Percentiles rank a stretch among this genome's conserved stretches.
phyloP scores from a whole-genome alignment of 257 asterid genomes.

The Salvia rosmarinus region DNA sequence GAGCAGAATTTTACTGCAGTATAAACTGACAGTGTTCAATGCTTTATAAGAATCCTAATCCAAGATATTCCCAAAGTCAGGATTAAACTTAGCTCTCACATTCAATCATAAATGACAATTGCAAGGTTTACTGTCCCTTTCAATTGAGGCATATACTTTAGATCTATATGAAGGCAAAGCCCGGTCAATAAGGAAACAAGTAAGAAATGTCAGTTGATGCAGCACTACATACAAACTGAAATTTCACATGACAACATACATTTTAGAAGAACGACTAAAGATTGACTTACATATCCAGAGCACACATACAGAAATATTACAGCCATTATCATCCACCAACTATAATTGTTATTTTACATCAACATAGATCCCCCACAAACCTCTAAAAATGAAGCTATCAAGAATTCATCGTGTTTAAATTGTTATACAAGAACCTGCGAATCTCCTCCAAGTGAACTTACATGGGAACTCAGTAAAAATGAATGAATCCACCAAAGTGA shows the following conservation, averaged over 20 bases:
- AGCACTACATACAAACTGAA: conserved; percentile 14
- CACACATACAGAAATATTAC: conserved; percentile 34
- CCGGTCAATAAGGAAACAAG: conserved; percentile 1
- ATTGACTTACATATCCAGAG: conserved; percentile 29
- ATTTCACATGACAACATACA: conserved; percentile 28
- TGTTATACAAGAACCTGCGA: conserved; percentile 23
- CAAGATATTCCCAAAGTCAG: not conserved
- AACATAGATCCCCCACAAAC: conserved; percentile 24
- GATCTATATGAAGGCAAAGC: conserved; percentile 10
- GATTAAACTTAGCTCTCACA: not conserved
- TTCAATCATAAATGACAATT: conserved; percentile 2
- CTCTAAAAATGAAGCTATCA: conserved; percentile 7
- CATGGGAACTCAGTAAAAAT: conserved; percentile 20
- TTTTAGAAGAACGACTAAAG: conserved; percentile 3
- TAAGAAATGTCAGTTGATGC: conserved; percentile 17
- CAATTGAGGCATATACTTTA: not conserved
- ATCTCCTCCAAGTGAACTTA: conserved; percentile 36
- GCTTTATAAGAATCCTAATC: not conserved
- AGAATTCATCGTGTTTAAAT: conserved; percentile 10
- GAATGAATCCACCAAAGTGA: conserved; percentile 28
- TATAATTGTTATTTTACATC: conserved; percentile 22
- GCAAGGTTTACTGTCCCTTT: not conserved
- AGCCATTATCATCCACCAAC: conserved; percentile 27
- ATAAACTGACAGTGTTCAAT: not conserved
- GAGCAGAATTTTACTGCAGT: not conserved